A percentile compares a stretch with the other conserved stretches of the same genome.
phyloP scores from a whole-genome alignment of 306 rosid genomes.

The Dalbergia oliveri region DNA sequence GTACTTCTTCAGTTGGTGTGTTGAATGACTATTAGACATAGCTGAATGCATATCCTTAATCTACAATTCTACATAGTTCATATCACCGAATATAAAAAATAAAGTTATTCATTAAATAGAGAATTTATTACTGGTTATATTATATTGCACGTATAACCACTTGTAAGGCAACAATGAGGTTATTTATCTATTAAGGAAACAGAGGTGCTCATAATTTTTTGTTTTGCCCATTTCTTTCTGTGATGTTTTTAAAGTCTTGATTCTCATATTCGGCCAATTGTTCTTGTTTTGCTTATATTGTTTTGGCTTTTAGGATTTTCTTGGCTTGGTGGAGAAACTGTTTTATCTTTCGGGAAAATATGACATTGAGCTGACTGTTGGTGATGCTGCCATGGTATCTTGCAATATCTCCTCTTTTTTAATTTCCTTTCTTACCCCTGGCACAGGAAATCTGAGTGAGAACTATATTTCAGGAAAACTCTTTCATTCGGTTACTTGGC shows the following conservation, averaged over 20 bases:
- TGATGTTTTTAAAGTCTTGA: constrained; percentile 15
- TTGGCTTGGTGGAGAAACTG: constrained; percentile 91
- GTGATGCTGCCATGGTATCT: constrained; percentile 92
- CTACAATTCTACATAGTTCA: background rate
- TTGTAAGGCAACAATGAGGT: background rate
- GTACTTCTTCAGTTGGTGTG: constrained; percentile 1
- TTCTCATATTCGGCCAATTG: constrained; percentile 20
- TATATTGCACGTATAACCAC: background rate
- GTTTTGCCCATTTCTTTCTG: constrained; percentile 9
- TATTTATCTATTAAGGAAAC: background rate
- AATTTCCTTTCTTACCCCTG: background rate
- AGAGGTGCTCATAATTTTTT: constrained; percentile 28
- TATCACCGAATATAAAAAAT: constrained; percentile 27
- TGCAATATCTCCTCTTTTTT: constrained; percentile 18
- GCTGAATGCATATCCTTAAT: constrained; percentile 15
- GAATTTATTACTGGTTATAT: constrained; percentile 19
- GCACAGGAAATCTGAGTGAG: constrained; percentile 35
- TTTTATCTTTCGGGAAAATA: constrained; percentile 91
- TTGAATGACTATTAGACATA: constrained; percentile 7
- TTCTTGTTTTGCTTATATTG: constrained; percentile 51
- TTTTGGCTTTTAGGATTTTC: constrained; percentile 75
- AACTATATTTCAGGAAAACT: constrained; percentile 81
- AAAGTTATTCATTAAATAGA: constrained; percentile 26
- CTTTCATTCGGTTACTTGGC: constrained; percentile 79
- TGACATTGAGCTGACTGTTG: constrained; percentile 88